Evolutionary conservation across 805 yeast genomes (phyloP).

Genomic region (Cyberlindnera lachancei): DNA sequence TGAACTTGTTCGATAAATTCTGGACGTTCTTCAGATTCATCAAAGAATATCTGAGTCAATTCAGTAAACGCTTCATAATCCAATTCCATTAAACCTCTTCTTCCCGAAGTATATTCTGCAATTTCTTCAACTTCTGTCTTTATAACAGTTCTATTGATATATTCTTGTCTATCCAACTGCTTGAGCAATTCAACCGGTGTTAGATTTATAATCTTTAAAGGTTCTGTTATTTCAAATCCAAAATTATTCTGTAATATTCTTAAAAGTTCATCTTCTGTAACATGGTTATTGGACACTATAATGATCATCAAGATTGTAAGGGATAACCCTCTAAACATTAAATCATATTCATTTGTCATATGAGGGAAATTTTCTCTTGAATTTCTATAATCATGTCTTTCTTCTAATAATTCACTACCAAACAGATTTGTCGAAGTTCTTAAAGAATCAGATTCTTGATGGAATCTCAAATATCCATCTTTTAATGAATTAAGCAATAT

Average conservation of each 20-base stretch:
- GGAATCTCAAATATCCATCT: conserved; percentile 11
- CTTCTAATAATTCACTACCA: conserved; percentile 17
- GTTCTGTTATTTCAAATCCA: conserved; percentile 11
- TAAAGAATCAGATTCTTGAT: conserved; percentile 14
- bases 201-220: conserved; percentile 8
- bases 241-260: conserved; percentile 32
- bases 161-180: conserved; percentile 20
- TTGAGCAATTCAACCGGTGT: conserved; percentile 17
- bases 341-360: conserved; percentile 10
- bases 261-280: conserved; percentile 35
- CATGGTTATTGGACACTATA: conserved; percentile 20
- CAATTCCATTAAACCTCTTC: conserved; percentile 23
- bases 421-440: conserved; percentile 8
- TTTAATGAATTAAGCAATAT: conserved; percentile 8
- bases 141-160: conserved; percentile 16
- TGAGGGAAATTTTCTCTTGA: conserved; percentile 13
- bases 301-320: conserved; percentile 17
- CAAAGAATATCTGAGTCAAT: conserved; percentile 18
- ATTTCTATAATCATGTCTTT: conserved; percentile 20
- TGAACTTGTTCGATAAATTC: conserved; percentile 11
- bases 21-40: conserved; percentile 13
- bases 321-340: conserved; percentile 16
- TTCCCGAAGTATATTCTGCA: conserved; percentile 23
- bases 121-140: conserved; percentile 17
- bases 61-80: conserved; percentile 18